These are phyloP conservation scores for Pterocarpus macrocarpus DNA, from an alignment of 306 rosid species.

Conservation along the genomic window DNA sequence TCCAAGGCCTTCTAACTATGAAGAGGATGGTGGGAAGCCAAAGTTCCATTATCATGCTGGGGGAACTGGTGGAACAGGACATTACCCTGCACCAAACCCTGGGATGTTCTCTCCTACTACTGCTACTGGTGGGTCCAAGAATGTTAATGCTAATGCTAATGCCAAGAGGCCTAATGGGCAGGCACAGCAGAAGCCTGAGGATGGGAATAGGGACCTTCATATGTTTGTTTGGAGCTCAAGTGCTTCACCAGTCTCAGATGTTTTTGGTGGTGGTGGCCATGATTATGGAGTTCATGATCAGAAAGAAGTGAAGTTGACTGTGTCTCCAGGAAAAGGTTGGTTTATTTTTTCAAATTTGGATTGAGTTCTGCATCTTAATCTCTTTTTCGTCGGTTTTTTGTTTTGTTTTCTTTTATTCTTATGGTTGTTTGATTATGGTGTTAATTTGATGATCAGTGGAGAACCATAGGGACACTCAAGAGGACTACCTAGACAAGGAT, in stretches of 20 bases:
- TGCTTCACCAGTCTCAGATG: slow-evolving; percentile 91
- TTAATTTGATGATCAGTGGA: slow-evolving; percentile 59
- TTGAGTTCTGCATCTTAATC: background rate
- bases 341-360: background rate
- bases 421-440: slow-evolving; percentile 1
- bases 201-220: slow-evolving; percentile 77
- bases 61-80: slow-evolving; percentile 53
- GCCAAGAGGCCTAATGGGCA: slow-evolving; percentile 70
- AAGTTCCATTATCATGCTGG: slow-evolving; percentile 58
- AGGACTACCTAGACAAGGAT: slow-evolving; percentile 72
- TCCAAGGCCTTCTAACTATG: slow-evolving; percentile 82
- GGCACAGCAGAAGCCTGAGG: slow-evolving; percentile 62
- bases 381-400: background rate
- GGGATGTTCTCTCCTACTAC: slow-evolving; percentile 87
- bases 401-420: background rate
- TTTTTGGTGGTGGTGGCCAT: slow-evolving; percentile 68
- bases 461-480: slow-evolving; percentile 70
- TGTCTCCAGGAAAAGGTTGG: slow-evolving; percentile 82
- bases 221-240: slow-evolving; percentile 98
- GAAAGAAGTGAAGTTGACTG: slow-evolving; percentile 74
- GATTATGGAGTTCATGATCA: slow-evolving; percentile 76
- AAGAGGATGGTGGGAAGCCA: slow-evolving; percentile 67
- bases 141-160: slow-evolving; percentile 49
- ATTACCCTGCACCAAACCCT: slow-evolving; percentile 89
- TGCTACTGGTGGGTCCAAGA: slow-evolving; percentile 48